Base-by-base conservation (phyloP, 805 yeast species). In the Nakazawaea wickerhamii region DNA sequence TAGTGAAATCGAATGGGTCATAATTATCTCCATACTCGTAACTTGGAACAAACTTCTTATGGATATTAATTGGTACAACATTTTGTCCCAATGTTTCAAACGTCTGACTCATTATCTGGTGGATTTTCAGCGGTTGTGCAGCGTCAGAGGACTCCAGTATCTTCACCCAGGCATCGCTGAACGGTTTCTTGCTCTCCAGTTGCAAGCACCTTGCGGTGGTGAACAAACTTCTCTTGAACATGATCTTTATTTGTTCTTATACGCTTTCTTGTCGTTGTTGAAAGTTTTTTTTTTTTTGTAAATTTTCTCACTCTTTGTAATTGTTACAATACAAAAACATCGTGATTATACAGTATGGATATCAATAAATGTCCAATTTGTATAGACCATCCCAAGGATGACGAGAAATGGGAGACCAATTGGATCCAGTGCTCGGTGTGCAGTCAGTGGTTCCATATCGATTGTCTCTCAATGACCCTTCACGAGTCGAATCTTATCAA, bases 1-100 rank as follows among this genome's bases (percentile, higher is more conserved):
- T 60, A 23, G 85, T 75, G 52, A 87, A 86, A 59, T 86, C 95
- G 61, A 81, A 82, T 40, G 96, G 93, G 52, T 84, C 91, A 57
- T 88, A 88, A 0, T 77, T 73, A 4, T 73, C 63, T 37, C 76
- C 77, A 4, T 63, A 63, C 13, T 59, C 64, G 56, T 82, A 79
- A 43, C 61, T 70, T 54, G 66, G 71, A 27, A 71, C 60, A 46
- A 74, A 68, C 8, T 49, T 44, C 38, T 65, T 60, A 48, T 63
- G 61, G 40, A 66, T 53, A 41, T 53, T 48, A 48, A 55, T 59
- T 4, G 30, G 31, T 28, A n/a, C 8, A 23, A 49, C 57, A 41
- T 52, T 52, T 19, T 48, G 48, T 36, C 55, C 55, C 39, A 48
- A 40, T 42, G 47, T 37, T 41, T 43, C 31, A 30, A 43, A 40